Base-by-base conservation (phyloP, 2,329 filamentous ascomycete species). In the Bimuria novae-zelandiae region DNA sequence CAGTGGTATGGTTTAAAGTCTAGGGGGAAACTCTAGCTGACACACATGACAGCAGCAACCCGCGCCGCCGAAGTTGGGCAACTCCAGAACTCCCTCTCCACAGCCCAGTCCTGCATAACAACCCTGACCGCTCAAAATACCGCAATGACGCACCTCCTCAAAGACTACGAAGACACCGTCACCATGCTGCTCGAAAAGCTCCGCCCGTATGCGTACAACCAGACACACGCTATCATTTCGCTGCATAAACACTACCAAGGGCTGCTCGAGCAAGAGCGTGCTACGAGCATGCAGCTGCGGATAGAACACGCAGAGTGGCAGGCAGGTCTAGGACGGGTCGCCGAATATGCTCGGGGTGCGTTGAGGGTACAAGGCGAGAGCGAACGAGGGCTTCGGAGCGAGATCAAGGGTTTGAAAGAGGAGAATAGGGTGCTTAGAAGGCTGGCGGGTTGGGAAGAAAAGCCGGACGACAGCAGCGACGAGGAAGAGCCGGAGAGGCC, bases 281-380 rank as follows among this genome's bases (percentile, higher is more conserved):
- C 67, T 10, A 76, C 76, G 39, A 76, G 73, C 36, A 72, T 80
- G 55, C 73, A 79, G 47, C 64, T 80, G 48, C 70, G 79, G 35
- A 63, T 80, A 17, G 76, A 77, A 51, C 78, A 80, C 52, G 75
- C 77, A 43, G 75, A 76, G 40, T 81, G 79, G 78, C 79, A 81
- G 60, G 75, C 76, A 3, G 72, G 76, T 1, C 52, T 80, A 51
- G 67, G 72, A 7, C 61, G 77, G 4, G 69, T 80, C 21, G 76
- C 75, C 4, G 76, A 77, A 40, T 72, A 71, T 25, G 73, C 78
- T 11, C 63, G 77, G 21, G 54, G 59, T 11, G 76, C 78, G 40
- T 52, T 78, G 32, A 70, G 69, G 57, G 64, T 63, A 25, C 67
- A 75, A 54, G 71, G 68, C 2, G 75, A 78, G 27, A 64, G 55